phyloP scores from a whole-genome alignment of 192 early-diverging fungal species.

The Spinellus fusiger region DNA sequence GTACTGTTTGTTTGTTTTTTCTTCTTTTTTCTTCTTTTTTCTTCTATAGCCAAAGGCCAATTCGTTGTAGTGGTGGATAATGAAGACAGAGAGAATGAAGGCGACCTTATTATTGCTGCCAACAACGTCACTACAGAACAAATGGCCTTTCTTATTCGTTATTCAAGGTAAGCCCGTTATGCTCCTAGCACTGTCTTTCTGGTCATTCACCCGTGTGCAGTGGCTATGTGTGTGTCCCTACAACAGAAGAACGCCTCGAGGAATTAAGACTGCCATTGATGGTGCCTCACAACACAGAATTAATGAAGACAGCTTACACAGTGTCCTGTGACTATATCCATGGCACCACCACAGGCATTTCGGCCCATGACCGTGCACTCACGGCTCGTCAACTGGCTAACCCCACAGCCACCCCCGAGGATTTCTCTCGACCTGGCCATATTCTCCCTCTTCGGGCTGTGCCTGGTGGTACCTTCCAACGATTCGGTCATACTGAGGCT shows the following conservation, averaged over 20 bases:
- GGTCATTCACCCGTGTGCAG: slow-evolving; percentile 30
- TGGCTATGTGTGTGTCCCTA: slow-evolving; percentile 89
- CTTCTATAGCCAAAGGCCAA: slow-evolving; percentile 60
- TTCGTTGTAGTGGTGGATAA: slow-evolving; percentile 94
- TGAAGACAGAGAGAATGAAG: slow-evolving; percentile 99
- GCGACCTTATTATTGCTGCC: slow-evolving; percentile 96
- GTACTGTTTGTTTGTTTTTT: neutral
- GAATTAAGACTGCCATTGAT: slow-evolving; percentile 87
- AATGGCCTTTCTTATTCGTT: slow-evolving; percentile 93
- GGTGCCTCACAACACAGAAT: slow-evolving; percentile 89
- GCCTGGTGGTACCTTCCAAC: slow-evolving; percentile 74
- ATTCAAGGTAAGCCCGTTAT: slow-evolving; percentile 62
- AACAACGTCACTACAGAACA: slow-evolving; percentile 87
- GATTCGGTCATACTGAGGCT: slow-evolving; percentile 95
- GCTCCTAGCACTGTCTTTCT: neutral
- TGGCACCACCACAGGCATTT: slow-evolving; percentile 93
- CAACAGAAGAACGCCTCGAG: slow-evolving; percentile 71
- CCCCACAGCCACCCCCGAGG: slow-evolving; percentile 53
- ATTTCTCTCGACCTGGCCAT: slow-evolving; percentile 90
- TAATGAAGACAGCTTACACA: slow-evolving; percentile 91
- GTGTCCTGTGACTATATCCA: slow-evolving; percentile 82
- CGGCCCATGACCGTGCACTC: slow-evolving; percentile 80
- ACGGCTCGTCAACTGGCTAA: slow-evolving; percentile 78
- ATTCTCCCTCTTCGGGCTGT: slow-evolving; percentile 87
- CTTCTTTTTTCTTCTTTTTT: neutral